Evolutionary conservation across 805 yeast genomes (phyloP).

Genomic region (Wickerhamomyces chaumierensis): DNA sequence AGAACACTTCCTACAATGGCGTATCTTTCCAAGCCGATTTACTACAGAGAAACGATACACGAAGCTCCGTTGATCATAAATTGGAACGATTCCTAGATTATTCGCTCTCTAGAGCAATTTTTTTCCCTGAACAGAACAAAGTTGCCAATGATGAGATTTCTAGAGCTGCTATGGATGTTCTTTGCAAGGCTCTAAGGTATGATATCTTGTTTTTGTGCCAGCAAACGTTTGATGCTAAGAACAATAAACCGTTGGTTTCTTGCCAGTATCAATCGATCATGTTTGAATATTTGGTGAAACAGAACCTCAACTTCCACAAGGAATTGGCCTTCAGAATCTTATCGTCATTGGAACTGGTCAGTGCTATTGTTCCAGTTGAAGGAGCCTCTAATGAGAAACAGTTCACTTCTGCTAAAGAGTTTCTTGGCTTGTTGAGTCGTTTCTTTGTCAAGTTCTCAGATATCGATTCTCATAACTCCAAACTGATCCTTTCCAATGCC

Average conservation of each 20-base stretch:
- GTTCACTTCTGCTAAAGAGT: constrained; percentile 16
- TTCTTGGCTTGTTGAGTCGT: constrained; percentile 21
- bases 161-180: constrained; percentile 24
- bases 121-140: constrained; percentile 17
- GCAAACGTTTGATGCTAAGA: constrained; percentile 25
- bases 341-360: constrained; percentile 18
- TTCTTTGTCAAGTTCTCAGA: constrained; percentile 30
- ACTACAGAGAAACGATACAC: constrained; percentile 35
- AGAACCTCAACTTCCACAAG: constrained; percentile 12
- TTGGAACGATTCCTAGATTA: constrained; percentile 21
- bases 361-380: constrained; percentile 17
- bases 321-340: constrained; percentile 15
- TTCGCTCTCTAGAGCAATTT: constrained; percentile 20
- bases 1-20: constrained; percentile 10
- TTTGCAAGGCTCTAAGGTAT: constrained; percentile 31
- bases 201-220: constrained; percentile 35
- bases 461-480: constrained; percentile 24
- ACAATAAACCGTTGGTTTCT: constrained; percentile 20
- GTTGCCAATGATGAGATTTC: constrained; percentile 21
- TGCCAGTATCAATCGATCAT: constrained; percentile 19
- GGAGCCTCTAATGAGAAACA: constrained; percentile 10
- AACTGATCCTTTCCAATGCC: constrained; percentile 27
- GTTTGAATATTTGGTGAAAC: constrained; percentile 20
- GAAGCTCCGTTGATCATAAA: constrained; percentile 32
- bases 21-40: constrained; percentile 25